Conservation (phyloP, 2,329 filamentous ascomycete species). For the Aspergillus viridinutans region DNA sequence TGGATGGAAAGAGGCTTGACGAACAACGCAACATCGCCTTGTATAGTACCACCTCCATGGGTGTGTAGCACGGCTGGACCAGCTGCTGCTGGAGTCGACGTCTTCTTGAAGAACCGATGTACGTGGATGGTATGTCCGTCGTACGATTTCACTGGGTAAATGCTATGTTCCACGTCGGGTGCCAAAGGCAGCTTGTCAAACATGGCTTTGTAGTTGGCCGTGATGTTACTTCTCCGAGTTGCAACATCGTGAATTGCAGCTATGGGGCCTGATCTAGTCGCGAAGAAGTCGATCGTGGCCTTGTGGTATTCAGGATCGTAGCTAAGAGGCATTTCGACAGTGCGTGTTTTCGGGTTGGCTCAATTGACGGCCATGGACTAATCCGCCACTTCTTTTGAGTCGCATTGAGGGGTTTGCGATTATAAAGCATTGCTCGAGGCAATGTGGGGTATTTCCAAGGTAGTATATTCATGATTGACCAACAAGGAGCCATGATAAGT, state of each 20-base stretch:
- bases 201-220: slow-evolving; percentile 5
- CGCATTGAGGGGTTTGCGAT: not conserved
- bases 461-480: not conserved
- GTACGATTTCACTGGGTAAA: slow-evolving; percentile 14
- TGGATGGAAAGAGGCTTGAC: slow-evolving; percentile 6
- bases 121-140: slow-evolving; percentile 19
- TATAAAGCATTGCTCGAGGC: not conserved
- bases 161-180: slow-evolving; percentile 13
- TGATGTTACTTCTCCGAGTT: slow-evolving; percentile 3
- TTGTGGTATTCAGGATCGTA: slow-evolving; percentile 15
- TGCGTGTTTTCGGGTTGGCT: too few relatives aligned
- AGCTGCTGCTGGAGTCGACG: not conserved
- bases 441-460: not conserved
- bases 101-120: slow-evolving; percentile 12
- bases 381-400: not conserved
- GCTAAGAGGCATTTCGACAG: slow-evolving; percentile 16
- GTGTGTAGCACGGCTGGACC: slow-evolving; percentile 19
- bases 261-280: slow-evolving; percentile 4
- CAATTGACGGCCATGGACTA: too few relatives aligned
- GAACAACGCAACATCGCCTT: slow-evolving; percentile 13
- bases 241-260: slow-evolving; percentile 14
- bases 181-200: slow-evolving; percentile 11
- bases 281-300: slow-evolving; percentile 12
- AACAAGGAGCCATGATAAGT: not conserved
- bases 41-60: slow-evolving; percentile 25